Evolutionary conservation across 2,329 filamentous ascomycete genomes (phyloP).

Genomic region (Nannizziopsis arthrosporioides): DNA sequence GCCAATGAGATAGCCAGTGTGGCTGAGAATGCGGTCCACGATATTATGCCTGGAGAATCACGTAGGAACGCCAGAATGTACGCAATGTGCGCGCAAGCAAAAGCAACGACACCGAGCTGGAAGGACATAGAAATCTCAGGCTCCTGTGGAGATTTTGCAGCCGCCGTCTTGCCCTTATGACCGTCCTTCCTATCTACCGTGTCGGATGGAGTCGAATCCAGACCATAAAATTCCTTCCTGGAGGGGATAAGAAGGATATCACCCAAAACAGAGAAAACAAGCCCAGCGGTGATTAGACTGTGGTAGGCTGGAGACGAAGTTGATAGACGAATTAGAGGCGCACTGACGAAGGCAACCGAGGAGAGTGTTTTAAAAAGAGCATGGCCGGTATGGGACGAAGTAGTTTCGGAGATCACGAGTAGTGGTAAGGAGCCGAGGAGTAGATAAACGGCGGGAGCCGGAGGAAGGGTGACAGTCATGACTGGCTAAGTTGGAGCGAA

Average conservation of each 20-base stretch:
- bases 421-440: constrained; percentile 20
- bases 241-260: constrained; percentile 22
- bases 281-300: constrained; percentile 18
- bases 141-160: not conserved
- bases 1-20: constrained; percentile 17
- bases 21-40: constrained; percentile 14
- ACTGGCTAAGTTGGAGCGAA: not conserved
- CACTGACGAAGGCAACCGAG: constrained; percentile 20
- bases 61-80: constrained; percentile 22
- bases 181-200: not conserved
- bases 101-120: constrained; percentile 22
- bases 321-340: constrained; percentile 15
- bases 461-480: constrained; percentile 17
- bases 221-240: constrained; percentile 16
- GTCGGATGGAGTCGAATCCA: not conserved
- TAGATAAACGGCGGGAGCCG: constrained; percentile 15
- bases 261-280: constrained; percentile 20
- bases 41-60: constrained; percentile 10
- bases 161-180: not conserved
- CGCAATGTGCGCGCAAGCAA: constrained; percentile 22
- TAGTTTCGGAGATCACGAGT: constrained; percentile 20
- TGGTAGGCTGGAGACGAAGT: constrained; percentile 17
- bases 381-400: constrained; percentile 20
- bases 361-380: constrained; percentile 23
- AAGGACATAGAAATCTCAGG: constrained; percentile 19